Percentiles rank a stretch among this genome's conserved stretches.
Evolutionary conservation across 2,329 filamentous ascomycete genomes (phyloP).

Genomic region (Hypoxylon sp.): DNA sequence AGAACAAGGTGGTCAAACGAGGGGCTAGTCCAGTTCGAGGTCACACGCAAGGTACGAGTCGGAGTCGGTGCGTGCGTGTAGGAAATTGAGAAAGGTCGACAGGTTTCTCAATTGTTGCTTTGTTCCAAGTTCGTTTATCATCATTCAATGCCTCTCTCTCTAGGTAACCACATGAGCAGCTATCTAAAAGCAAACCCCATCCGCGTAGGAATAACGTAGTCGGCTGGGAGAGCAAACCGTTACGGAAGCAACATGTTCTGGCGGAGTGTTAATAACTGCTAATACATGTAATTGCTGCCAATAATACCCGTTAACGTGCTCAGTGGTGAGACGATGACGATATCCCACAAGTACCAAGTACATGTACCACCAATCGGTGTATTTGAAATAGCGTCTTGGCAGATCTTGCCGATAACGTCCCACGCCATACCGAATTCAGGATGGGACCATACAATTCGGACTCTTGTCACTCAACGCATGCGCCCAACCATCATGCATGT

Average conservation of each 20-base stretch:
- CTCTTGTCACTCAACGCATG: constrained; percentile 12
- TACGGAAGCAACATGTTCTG: constrained; percentile 5
- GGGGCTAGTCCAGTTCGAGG: constrained; percentile 22
- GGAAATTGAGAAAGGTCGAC: neutral
- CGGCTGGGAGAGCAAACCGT: neutral
- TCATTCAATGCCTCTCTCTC: neutral
- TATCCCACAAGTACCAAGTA: constrained; percentile 28
- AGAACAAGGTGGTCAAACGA: constrained; percentile 9
- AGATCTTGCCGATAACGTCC: constrained; percentile 42
- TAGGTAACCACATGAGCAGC: too few species aligned
- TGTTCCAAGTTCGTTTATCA: neutral
- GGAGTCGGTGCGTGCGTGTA: constrained; percentile 8
- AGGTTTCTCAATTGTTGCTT: neutral
- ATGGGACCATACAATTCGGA: constrained; percentile 16
- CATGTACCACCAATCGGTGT: constrained; percentile 18
- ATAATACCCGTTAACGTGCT: neutral
- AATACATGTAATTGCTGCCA: constrained; percentile 12
- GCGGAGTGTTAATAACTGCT: neutral
- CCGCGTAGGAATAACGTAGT: neutral
- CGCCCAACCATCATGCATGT: constrained; percentile 13
- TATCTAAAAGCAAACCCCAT: neutral
- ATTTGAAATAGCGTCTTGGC: constrained; percentile 44
- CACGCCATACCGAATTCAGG: constrained; percentile 13
- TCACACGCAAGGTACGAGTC: constrained; percentile 41
- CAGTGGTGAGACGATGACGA: constrained; percentile 33